Evolutionary conservation across 306 rosid genomes (phyloP), one percentile per base, ranked within the genome.

Genomic region (Vigna reflexopilosa): DNA sequence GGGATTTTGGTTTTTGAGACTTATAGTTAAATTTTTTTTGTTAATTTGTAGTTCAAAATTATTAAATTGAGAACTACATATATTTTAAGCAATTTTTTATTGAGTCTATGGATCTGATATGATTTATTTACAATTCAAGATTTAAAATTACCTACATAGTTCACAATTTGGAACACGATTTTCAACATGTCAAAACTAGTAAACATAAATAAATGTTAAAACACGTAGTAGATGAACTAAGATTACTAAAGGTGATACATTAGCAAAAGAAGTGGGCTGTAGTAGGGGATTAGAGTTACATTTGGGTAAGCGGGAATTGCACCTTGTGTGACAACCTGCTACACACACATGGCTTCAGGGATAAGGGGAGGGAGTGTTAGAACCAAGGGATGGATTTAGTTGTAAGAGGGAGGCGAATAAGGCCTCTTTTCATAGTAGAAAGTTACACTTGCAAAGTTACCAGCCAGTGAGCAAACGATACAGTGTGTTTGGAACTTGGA

Each of bases 381-480:
- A 66, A 42, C 32, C 51, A 40, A 11, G 28, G 48, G 70, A 38
- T n/a, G 32, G 50, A 66, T 66, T 66, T 64, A 36, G 28, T 19
- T 3, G 42, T 6, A 66, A 42, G 32, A 16, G 50, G 44, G 16
- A 7, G 15, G 47, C 30, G 45, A 70, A 49, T 16, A 48, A 51
- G 22, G 40, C 56, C 73, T 40, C 38, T 7, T 38, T 38, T 38
- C 44, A 38, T 40, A 40, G 45, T 62, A 15, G 42, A 49, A 19
- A 3, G 13, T 32, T 47, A 62, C 40, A 75, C 9, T 61, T 6
- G 50, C 9, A 22, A 47, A 52, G 22, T 20, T 20, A 20, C 22
- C 22, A 20, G 22, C 22, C 22, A 20, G 22, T 20, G 22, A 72
- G 59, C 54, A 52, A 76, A 59, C 49, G 61, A 48, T 17, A 32